These are phyloP conservation scores for Strobilomyces dryophilus DNA, from an alignment of 768 basidiomycete species.

Conservation along the genomic window DNA sequence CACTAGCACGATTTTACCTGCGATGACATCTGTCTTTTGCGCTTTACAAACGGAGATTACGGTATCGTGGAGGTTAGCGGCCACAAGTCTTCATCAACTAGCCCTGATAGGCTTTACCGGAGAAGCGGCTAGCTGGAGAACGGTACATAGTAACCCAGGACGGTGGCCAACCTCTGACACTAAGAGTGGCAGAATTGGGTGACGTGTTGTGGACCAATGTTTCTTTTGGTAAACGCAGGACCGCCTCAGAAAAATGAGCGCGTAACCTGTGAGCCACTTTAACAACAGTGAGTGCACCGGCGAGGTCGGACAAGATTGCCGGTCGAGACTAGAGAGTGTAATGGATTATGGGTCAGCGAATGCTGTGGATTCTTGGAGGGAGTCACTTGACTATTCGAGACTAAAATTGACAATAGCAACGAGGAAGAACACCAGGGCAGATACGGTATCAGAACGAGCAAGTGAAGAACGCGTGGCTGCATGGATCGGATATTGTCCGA, in stretches of 20 bases:
- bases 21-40: constrained; percentile 14
- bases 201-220: not conserved
- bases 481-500: constrained; percentile 30
- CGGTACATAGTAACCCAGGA: constrained; percentile 16
- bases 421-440: constrained; percentile 14
- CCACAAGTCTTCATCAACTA: constrained; percentile 17
- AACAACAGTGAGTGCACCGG: constrained; percentile 2
- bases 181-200: not conserved
- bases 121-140: constrained; percentile 16
- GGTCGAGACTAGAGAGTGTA: constrained; percentile 4
- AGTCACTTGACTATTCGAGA: constrained; percentile 8
- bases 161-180: not conserved
- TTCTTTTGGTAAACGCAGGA: constrained; percentile 1
- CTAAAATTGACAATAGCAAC: constrained; percentile 25
- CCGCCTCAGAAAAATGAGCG: constrained; percentile 13
- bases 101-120: constrained; percentile 35
- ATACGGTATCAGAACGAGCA: constrained; percentile 16
- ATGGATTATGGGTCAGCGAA: constrained; percentile 12
- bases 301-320: constrained; percentile 8
- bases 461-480: constrained; percentile 16
- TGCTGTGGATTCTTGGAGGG: constrained; percentile 9
- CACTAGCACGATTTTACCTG: constrained; percentile 11
- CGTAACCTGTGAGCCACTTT: constrained; percentile 18
- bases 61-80: constrained; percentile 30
- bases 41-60: constrained; percentile 32